phyloP scores from a whole-genome alignment of 148 eudicot species.

The Dianthus caryophyllus region DNA sequence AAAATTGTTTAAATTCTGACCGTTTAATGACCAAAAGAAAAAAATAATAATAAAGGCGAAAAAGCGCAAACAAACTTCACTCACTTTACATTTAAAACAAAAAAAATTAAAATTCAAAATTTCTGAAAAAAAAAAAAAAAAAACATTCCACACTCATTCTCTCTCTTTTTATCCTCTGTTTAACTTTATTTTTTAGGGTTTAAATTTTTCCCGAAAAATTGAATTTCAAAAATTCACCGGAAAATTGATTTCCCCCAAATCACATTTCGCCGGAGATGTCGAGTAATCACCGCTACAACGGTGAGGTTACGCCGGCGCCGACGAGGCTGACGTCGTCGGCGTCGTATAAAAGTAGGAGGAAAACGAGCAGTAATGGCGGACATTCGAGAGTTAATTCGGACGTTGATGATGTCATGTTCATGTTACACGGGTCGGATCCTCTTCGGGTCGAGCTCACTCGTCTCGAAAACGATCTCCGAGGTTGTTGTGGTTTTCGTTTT shows the following conservation, averaged over 20 bases:
- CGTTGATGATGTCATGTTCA: conserved; percentile 47
- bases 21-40: no score
- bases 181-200: no score
- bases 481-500: conserved; percentile 23
- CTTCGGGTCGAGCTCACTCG: conserved; percentile 81
- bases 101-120: no score
- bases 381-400: conserved; percentile 49
- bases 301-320: conserved; percentile 32
- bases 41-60: no score
- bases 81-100: no score
- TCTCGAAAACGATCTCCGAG: conserved; percentile 84
- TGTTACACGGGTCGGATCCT: conserved; percentile 92
- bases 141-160: no score
- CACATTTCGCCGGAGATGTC: conserved; percentile 27
- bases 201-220: no score
- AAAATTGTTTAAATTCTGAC: no score
- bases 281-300: conserved; percentile 17
- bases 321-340: conserved; percentile 34
- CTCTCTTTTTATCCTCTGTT: no score
- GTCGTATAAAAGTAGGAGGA: conserved; percentile 44
- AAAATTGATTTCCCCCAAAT: neutral
- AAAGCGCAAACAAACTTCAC: no score
- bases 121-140: no score
- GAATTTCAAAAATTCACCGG: no score
- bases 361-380: conserved; percentile 19